Evolutionary conservation across 345 rosid species (phyloP), one percentile per base, ranked within the genome.

Genomic region (Lagerstroemia speciosa): DNA sequence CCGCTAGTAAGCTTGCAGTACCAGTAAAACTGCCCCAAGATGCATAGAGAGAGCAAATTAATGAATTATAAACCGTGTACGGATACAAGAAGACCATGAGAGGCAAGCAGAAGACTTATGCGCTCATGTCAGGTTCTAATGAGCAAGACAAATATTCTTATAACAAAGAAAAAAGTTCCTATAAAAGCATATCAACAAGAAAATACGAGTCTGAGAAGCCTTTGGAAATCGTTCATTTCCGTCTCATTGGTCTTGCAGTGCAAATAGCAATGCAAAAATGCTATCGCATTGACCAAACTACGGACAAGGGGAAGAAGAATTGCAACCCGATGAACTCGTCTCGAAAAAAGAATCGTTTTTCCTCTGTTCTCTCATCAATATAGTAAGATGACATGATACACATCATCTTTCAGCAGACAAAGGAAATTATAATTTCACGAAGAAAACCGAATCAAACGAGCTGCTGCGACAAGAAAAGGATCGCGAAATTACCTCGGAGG

Each of bases 401-500:
- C 8, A 36, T 36, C 38, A 36, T 0, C 38, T 36, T 36, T 36
- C 38, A 36, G 38, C 38, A 9, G 8, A 36, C 38, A 36, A 36
- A 36, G 38, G 38, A 36, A 36, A 1, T 4, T 36, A 5, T 36
- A 36, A 36, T 1, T 36, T 9, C 38, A 9, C 38, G 1, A 36
- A 36, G 38, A 9, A 36, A 5, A 46, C 53, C 53, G 53, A 19
- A 46, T 22, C 55, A 48, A 48, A 48, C 5, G 24, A 20, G 55
- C 24, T 15, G 16, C 41, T 16, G 6, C 19, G 7, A 32, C 16
- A 12, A 8, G 27, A 58, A 8, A 37, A 6, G 33, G 19, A 36
- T 27, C 16, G 2, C 32, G 64, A 69, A 70, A n/a, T 34, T 79
- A 89, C 96, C 31, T 76, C 76, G 64, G 79, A 73, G 31, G 80